phyloP scores from a whole-genome alignment of 148 eudicot species.

The Linanthus parryae region DNA sequence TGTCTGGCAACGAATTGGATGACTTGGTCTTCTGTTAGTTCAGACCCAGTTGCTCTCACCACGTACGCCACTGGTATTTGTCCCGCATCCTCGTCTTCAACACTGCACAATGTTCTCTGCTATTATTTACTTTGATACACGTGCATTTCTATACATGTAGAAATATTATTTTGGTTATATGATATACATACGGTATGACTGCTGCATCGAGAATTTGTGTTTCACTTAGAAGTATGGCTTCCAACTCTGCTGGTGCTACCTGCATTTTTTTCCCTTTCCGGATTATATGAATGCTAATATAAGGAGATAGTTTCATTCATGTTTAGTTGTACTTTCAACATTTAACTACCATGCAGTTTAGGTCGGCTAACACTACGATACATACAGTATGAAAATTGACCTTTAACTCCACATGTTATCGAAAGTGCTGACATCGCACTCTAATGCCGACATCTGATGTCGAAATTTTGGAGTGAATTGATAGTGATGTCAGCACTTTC shows the following conservation, averaged over 20 bases:
- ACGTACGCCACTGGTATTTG: slow-evolving; percentile 46
- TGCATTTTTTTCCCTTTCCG: slow-evolving; percentile 14
- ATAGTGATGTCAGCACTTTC: no score
- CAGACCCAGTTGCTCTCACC: slow-evolving; percentile 32
- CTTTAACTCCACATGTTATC: no score
- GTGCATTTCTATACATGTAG: not conserved
- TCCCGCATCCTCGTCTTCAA: slow-evolving; percentile 47
- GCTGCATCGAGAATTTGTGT: slow-evolving; percentile 41
- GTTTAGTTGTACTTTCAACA: not conserved
- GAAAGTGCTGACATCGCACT: no score
- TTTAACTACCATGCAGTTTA: no score
- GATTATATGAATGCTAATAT: slow-evolving; percentile 3
- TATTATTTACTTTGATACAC: not conserved
- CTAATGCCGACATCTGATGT: no score
- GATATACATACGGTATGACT: slow-evolving; percentile 38
- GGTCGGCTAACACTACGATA: no score
- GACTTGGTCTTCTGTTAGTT: slow-evolving; percentile 35
- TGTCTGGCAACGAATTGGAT: slow-evolving; percentile 40
- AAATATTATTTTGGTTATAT: no score
- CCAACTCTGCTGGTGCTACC: slow-evolving; percentile 58
- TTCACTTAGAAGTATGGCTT: slow-evolving; percentile 38
- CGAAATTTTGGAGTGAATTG: no score
- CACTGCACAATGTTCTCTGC: slow-evolving; percentile 16
- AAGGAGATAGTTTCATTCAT: not conserved
- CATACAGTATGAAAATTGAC: no score